These are phyloP conservation scores for Debaryomyces hansenii DNA, from an alignment of 805 yeast species.

Conservation along the genomic window DNA sequence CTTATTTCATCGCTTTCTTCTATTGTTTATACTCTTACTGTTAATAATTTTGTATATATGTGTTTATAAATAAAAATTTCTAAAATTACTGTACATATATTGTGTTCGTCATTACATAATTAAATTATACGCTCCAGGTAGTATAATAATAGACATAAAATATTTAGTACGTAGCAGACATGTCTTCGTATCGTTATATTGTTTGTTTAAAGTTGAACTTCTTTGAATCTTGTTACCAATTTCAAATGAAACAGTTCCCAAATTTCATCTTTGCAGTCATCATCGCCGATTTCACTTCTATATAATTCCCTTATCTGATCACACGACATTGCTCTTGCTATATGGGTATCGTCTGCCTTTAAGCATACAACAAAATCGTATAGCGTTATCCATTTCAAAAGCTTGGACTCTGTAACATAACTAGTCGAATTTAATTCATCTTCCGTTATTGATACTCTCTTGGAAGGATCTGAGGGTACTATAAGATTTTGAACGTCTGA, in stretches of 20 bases:
- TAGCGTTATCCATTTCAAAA: conserved; percentile 32
- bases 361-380: conserved; percentile 24
- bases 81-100: too few relatives aligned
- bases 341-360: neutral
- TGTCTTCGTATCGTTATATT: neutral
- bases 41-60: neutral
- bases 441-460: conserved; percentile 13
- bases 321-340: conserved; percentile 3
- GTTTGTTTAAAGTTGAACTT: neutral
- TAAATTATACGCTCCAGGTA: too few relatives aligned
- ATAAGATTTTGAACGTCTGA: conserved; percentile 17
- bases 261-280: neutral
- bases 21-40: neutral
- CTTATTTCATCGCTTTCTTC: neutral
- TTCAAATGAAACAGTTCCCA: conserved; percentile 3
- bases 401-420: conserved; percentile 31
- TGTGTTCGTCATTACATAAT: too few relatives aligned
- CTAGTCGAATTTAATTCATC: conserved; percentile 3
- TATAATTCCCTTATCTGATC: conserved; percentile 2
- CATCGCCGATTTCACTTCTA: neutral
- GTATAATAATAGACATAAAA: too few relatives aligned
- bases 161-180: neutral
- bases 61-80: too few relatives aligned
- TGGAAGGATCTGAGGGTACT: conserved; percentile 14
- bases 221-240: conserved; percentile 2